Percentiles rank a stretch among this genome's conserved stretches.
Conservation (phyloP, 768 basidiomycete species). For the Leccinum ochraceum region DNA sequence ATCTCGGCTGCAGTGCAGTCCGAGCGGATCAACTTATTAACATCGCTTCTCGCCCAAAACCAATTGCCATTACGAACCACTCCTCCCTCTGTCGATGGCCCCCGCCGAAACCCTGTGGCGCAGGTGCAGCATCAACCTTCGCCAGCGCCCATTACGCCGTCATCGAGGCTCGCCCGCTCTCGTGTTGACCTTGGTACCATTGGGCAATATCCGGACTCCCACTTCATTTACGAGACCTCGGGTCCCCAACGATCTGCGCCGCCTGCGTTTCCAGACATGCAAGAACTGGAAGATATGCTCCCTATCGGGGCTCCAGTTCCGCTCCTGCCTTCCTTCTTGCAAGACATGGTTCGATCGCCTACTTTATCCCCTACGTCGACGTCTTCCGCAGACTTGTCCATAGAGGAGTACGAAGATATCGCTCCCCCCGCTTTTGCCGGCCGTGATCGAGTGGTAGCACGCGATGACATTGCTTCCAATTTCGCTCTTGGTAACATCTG, state of each 20-base stretch:
- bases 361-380: slow-evolving; percentile 63
- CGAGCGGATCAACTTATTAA: slow-evolving; percentile 78
- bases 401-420: slow-evolving; percentile 54
- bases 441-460: slow-evolving; percentile 28
- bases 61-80: slow-evolving; percentile 35
- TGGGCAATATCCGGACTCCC: slow-evolving; percentile 44
- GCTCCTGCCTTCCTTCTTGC: slow-evolving; percentile 77
- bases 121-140: slow-evolving; percentile 45
- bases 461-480: slow-evolving; percentile 30
- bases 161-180: slow-evolving; percentile 45
- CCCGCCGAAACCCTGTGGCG: slow-evolving; percentile 47
- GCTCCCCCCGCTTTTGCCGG: slow-evolving; percentile 29
- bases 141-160: slow-evolving; percentile 40
- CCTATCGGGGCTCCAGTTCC: slow-evolving; percentile 41
- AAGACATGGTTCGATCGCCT: slow-evolving; percentile 73
- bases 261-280: slow-evolving; percentile 35
- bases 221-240: slow-evolving; percentile 75
- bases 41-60: slow-evolving; percentile 67
- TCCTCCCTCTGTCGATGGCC: slow-evolving; percentile 17
- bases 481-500: slow-evolving; percentile 58
- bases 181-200: slow-evolving; percentile 44
- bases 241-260: slow-evolving; percentile 41
- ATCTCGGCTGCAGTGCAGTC: slow-evolving; percentile 84
- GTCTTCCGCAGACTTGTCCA: slow-evolving; percentile 64
- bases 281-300: slow-evolving; percentile 21